phyloP scores from a whole-genome alignment of 2,329 filamentous ascomycete genomes.

The Talaromyces sp. region DNA sequence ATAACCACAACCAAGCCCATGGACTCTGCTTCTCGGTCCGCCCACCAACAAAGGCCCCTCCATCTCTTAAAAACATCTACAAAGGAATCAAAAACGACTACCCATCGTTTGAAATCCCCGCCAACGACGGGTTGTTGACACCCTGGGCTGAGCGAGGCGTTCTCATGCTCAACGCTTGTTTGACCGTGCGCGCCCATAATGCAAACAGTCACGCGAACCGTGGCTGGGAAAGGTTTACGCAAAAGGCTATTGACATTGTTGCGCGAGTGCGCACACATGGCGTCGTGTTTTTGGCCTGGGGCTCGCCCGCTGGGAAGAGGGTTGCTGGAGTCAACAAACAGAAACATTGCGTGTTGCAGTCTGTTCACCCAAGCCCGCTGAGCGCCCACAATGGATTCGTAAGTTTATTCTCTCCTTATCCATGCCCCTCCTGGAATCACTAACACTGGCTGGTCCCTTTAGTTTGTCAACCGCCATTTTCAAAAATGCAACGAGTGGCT shows the following conservation, averaged over 20 bases:
- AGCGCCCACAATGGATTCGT: conserved; percentile 77
- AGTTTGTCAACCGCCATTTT: conserved; percentile 44
- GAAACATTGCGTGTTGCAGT: conserved; percentile 77
- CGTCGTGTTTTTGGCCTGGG: conserved; percentile 96
- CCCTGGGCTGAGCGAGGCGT: conserved; percentile 94
- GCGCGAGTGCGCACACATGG: conserved; percentile 70
- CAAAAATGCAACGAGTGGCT: conserved; percentile 64
- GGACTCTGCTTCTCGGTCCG: conserved; percentile 94
- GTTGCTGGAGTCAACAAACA: conserved; percentile 67
- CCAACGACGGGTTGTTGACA: conserved; percentile 73
- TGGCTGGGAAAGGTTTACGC: conserved; percentile 92
- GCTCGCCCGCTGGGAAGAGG: conserved; percentile 74
- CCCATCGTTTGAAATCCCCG: conserved; percentile 68
- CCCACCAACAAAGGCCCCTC: conserved; percentile 80
- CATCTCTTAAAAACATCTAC: conserved; percentile 92
- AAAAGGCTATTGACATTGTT: conserved; percentile 84
- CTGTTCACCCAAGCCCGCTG: conserved; percentile 89
- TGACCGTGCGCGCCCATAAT: conserved; percentile 87
- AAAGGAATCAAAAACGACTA: conserved; percentile 83
- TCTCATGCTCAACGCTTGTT: conserved; percentile 86
- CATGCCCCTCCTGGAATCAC: background rate
- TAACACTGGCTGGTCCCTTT: background rate
- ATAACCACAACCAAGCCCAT: conserved; percentile 92
- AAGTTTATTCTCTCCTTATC: conserved; percentile 28
- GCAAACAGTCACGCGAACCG: conserved; percentile 79